Percentiles rank a stretch among this genome's conserved stretches.
These are phyloP conservation scores for Wickerhamomyces subpelliculosus DNA, from an alignment of 805 yeast species.

Conservation along the genomic window DNA sequence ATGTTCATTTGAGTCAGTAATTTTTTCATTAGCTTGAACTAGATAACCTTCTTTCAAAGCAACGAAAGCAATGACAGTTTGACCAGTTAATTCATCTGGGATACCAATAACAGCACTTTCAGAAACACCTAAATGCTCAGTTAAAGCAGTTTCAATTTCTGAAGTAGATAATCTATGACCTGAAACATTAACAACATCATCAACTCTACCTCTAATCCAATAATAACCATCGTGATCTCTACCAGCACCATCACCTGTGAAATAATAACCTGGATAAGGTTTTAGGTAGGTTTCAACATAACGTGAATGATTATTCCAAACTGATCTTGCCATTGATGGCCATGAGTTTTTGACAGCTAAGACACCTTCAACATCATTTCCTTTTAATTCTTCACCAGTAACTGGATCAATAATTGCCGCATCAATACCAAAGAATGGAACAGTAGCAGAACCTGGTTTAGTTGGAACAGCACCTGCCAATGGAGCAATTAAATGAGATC, in stretches of 20 bases:
- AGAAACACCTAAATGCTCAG: slow-evolving; percentile 72
- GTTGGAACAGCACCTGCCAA: slow-evolving; percentile 91
- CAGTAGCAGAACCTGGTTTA: slow-evolving; percentile 95
- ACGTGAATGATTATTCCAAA: slow-evolving; percentile 81
- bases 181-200: slow-evolving; percentile 95
- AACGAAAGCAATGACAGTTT: slow-evolving; percentile 94
- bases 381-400: slow-evolving; percentile 74
- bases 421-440: slow-evolving; percentile 93
- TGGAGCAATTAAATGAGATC: slow-evolving; percentile 92
- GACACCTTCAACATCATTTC: slow-evolving; percentile 94
- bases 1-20: slow-evolving; percentile 22
- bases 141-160: slow-evolving; percentile 90
- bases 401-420: slow-evolving; percentile 92
- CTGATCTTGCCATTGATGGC: slow-evolving; percentile 99
- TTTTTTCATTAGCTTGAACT: slow-evolving; percentile 23
- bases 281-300: slow-evolving; percentile 87
- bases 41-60: slow-evolving; percentile 54
- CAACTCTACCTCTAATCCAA: slow-evolving; percentile 98
- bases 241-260: slow-evolving; percentile 98
- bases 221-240: slow-evolving; percentile 93
- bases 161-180: slow-evolving; percentile 99
- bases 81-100: slow-evolving; percentile 93
- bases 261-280: slow-evolving; percentile 90
- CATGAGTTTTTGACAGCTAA: slow-evolving; percentile 84
- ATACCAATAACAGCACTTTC: slow-evolving; percentile 98